These are phyloP conservation scores for Porpolomopsis calyptriformis DNA, from an alignment of 768 basidiomycete genomes.

Conservation along the genomic window DNA sequence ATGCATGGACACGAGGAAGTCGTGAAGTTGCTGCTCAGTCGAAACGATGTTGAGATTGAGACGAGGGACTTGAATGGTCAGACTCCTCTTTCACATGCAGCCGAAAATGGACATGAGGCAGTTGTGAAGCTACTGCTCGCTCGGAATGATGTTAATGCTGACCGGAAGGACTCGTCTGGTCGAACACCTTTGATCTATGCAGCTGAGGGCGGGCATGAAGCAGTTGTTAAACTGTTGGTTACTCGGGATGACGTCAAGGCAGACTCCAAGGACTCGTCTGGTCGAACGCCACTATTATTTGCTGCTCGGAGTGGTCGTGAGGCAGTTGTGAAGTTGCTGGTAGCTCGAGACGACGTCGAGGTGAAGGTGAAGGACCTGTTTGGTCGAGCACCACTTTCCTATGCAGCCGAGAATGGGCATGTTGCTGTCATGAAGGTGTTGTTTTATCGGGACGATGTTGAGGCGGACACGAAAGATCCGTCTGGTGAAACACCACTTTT, in stretches of 20 bases:
- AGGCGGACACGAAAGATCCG: background rate
- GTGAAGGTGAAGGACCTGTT: too few species aligned
- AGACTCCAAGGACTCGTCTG: too few species aligned
- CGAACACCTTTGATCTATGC: background rate
- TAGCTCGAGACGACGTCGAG: too few species aligned
- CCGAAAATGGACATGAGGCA: too few species aligned
- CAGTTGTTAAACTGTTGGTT: background rate
- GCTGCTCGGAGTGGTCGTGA: too few species aligned
- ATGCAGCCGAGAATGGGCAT: background rate
- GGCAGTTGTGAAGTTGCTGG: too few species aligned
- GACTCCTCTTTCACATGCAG: too few species aligned
- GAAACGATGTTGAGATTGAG: conserved; percentile 1
- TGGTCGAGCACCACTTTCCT: too few species aligned
- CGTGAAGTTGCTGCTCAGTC: conserved; percentile 3
- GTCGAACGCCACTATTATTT: too few species aligned
- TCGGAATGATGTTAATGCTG: too few species aligned
- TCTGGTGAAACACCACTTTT: background rate
- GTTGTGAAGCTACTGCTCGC: too few species aligned
- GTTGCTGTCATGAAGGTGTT: background rate
- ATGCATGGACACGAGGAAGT: conserved; percentile 8
- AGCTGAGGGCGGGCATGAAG: background rate
- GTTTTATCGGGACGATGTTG: background rate
- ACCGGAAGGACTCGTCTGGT: background rate
- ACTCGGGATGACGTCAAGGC: background rate
- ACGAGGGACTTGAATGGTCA: too few species aligned